These are phyloP conservation scores for Sutorius eximius DNA, from an alignment of 1,284 basidiomycete species.

Conservation along the genomic window DNA sequence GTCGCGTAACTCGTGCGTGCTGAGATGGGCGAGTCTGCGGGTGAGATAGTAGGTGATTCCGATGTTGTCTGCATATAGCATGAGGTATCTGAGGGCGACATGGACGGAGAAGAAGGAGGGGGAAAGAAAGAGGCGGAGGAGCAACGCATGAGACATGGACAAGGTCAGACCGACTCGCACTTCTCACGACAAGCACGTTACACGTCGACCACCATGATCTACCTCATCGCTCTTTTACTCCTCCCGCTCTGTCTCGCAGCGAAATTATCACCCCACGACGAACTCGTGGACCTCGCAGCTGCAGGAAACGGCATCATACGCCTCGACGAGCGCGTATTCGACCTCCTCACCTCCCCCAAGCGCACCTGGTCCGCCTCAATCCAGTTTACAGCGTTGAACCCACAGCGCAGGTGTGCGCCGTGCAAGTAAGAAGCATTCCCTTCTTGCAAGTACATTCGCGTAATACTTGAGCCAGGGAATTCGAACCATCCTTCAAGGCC, in stretches of 20 bases:
- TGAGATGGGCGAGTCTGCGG: conserved; percentile 74
- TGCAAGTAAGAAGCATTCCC: conserved; percentile 59
- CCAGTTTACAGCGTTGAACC: conserved; percentile 82
- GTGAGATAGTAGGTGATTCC: conserved; percentile 97
- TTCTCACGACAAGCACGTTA: conserved; percentile 29
- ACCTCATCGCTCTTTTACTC: conserved; percentile 47
- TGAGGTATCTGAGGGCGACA: conserved; percentile 88
- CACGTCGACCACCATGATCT: conserved; percentile 39
- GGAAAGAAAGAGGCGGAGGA: conserved; percentile 86
- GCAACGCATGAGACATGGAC: conserved; percentile 69
- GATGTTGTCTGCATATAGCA: conserved; percentile 87
- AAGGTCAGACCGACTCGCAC: conserved; percentile 15
- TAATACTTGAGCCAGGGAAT: conserved; percentile 55
- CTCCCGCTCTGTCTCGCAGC: conserved; percentile 47
- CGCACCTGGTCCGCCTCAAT: conserved; percentile 85
- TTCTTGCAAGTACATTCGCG: neutral
- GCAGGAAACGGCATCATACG: conserved; percentile 76
- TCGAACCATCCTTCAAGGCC: conserved; percentile 76
- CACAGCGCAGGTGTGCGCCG: conserved; percentile 75
- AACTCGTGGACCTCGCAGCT: conserved; percentile 65
- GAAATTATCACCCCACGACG: conserved; percentile 42
- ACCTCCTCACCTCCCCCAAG: conserved; percentile 69
- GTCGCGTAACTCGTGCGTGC: conserved; percentile 82
- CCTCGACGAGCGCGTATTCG: conserved; percentile 73
- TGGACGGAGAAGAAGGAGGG: conserved; percentile 90